These are phyloP conservation scores for Globisporangium viniferum DNA, from an alignment of 352 stramenopile species.

Conservation along the genomic window DNA sequence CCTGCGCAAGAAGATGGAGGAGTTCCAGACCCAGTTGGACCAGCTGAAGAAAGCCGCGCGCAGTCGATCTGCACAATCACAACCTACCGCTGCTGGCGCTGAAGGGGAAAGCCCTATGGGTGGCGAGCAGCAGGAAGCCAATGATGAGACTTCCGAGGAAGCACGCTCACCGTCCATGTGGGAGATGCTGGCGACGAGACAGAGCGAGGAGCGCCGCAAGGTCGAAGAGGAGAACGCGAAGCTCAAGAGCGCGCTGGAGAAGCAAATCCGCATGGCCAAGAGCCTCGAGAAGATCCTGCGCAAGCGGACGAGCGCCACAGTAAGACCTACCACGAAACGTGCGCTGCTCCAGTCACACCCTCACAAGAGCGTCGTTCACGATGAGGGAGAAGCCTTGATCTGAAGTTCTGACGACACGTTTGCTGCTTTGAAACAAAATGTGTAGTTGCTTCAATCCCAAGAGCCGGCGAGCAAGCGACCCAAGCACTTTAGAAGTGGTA, in stretches of 20 bases:
- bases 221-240: conserved; percentile 15
- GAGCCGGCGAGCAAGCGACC: background rate
- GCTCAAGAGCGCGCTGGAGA: conserved; percentile 12
- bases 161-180: background rate
- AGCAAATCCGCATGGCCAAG: conserved; percentile 21
- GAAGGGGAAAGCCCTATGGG: background rate
- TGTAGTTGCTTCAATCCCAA: background rate
- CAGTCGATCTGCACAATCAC: background rate
- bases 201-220: conserved; percentile 10
- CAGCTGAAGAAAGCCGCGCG: background rate
- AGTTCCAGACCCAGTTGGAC: background rate
- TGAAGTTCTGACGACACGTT: background rate
- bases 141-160: background rate
- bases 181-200: conserved; percentile 1
- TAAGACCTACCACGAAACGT: background rate
- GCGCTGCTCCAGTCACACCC: background rate
- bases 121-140: background rate
- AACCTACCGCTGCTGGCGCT: too few relatives aligned
- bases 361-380: background rate
- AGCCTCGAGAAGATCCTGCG: conserved; percentile 24
- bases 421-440: background rate
- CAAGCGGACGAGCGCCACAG: conserved; percentile 10
- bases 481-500: background rate
- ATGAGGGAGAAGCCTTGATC: background rate
- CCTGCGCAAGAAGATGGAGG: conserved; percentile 3